Evolutionary conservation across 106 monocot species (phyloP), one percentile per base, ranked within the genome.

Genomic region (Allium sativum): DNA sequence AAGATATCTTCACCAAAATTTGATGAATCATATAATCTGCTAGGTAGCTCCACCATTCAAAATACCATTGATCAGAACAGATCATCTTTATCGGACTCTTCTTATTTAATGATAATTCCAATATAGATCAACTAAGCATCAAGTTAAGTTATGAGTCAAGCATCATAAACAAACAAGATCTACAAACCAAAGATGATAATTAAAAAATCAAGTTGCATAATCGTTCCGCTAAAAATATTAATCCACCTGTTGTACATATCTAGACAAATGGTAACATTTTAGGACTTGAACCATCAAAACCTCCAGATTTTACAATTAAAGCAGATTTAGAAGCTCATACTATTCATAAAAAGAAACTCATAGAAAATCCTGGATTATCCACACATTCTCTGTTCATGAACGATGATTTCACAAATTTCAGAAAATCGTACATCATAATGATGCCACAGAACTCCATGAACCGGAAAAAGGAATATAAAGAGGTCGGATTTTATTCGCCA

Each of bases 241-340:
- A 43, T 40, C 40, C 64, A 16, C 61, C 82, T 66, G 72, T 78
- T 18, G 51, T 75, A 56, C 73, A 65, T 22, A 72, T 92, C 42
- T 92, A 88, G 98, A 92, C 92, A 53, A 99, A 99, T 79, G 98
- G 82, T 67, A 75, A 84, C 10, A 92, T 99, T 73, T 79, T 99
- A 53, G 98, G 98, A 59, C 66, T 99, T 63, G 76, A 82, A 44
- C 98, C 98, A 70, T 99, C 92, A 59, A 99, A 92, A 76, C 98
- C 92, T 73, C 83, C 72, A 72, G 86, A 78, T 66, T 74, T 93
- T 58, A 71, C 62, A 45, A 22, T 56, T 14, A 58, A n/a, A 52
- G 60, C 51, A 44, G 53, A 61, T n/a, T 43, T 55, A 47, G 15
- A 56, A 71, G 14, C 55, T 40, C 8, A 7, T 7, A 47, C 61